Conservation (phyloP, 1,139 yeast species). For the Pichia sp. region DNA sequence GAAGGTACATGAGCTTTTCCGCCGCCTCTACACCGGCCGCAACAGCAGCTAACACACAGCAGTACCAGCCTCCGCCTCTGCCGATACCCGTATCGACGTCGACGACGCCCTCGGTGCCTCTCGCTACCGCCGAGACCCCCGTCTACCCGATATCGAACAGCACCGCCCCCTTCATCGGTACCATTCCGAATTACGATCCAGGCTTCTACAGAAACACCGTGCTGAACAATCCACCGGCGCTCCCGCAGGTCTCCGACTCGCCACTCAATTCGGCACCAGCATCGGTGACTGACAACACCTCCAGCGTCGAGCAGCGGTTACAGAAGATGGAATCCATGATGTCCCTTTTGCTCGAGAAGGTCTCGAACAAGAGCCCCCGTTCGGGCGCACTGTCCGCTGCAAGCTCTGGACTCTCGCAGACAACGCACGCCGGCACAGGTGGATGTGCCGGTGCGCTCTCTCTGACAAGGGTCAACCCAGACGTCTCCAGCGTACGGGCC, state of each 20-base stretch:
- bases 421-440: background rate
- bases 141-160: background rate
- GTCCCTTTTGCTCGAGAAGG: conserved; percentile 20
- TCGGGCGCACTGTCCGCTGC: background rate
- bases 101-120: too few species aligned
- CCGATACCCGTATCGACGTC: too few species aligned
- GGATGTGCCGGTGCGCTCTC: background rate
- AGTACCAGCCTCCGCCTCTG: too few species aligned
- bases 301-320: conserved; percentile 22
- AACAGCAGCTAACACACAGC: too few species aligned
- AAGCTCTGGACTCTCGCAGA: background rate
- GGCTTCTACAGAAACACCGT: background rate
- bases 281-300: background rate
- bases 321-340: conserved; percentile 30
- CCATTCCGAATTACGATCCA: background rate
- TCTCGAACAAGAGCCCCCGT: background rate
- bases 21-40: background rate
- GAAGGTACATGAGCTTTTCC: background rate
- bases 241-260: background rate
- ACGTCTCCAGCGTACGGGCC: background rate
- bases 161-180: background rate
- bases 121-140: too few species aligned
- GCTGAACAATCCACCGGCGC: background rate
- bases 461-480: background rate
- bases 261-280: too few species aligned